These are phyloP conservation scores for Chloranthus sessilifolius DNA, from an alignment of 164 flowering plant genomes.

Conservation along the genomic window DNA sequence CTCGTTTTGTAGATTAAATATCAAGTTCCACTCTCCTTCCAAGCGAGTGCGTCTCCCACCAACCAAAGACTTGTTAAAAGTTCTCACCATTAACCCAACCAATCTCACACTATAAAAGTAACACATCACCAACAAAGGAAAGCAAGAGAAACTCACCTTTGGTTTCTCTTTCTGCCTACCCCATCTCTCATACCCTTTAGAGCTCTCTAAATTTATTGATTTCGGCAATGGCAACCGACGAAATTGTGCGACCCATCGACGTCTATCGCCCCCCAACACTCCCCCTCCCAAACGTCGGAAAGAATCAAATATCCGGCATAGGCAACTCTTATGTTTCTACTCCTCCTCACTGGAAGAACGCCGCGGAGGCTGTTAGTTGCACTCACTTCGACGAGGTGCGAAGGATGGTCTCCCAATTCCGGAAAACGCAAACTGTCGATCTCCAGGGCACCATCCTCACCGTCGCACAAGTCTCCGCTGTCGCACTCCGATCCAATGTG, in stretches of 20 bases:
- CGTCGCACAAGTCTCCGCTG: slow-evolving; percentile 43
- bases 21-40: slow-evolving; percentile 13
- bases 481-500: slow-evolving; percentile 31
- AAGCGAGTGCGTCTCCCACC: slow-evolving; percentile 1
- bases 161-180: background rate
- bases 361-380: slow-evolving; percentile 31
- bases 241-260: slow-evolving; percentile 10
- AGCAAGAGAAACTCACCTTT: too few species aligned
- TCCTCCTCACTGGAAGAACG: slow-evolving; percentile 40
- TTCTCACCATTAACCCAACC: background rate
- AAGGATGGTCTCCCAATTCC: slow-evolving; percentile 34
- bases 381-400: slow-evolving; percentile 42
- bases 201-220: background rate
- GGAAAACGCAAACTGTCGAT: slow-evolving; percentile 22
- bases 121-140: background rate
- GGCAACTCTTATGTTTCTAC: slow-evolving; percentile 9
- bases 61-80: background rate
- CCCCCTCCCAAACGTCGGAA: slow-evolving; percentile 13
- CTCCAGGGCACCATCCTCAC: slow-evolving; percentile 42
- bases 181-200: background rate
- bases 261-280: slow-evolving; percentile 16
- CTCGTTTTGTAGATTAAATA: too few species aligned
- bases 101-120: background rate
- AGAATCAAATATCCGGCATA: slow-evolving; percentile 11
- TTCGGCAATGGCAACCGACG: background rate